Conservation (phyloP, 345 rosid genomes). For the Corchorus olitorius region DNA sequence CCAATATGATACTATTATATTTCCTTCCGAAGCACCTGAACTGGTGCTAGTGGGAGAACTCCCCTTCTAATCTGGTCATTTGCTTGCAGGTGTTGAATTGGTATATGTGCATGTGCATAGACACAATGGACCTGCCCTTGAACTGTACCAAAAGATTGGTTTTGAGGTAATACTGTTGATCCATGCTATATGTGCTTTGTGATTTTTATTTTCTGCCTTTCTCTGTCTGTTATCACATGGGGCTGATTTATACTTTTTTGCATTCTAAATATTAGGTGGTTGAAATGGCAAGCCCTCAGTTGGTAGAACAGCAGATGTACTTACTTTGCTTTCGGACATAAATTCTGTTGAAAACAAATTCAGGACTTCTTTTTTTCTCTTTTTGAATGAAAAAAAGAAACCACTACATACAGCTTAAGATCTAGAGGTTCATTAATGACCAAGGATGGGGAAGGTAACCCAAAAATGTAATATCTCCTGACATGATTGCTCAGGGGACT, state of each 20-base stretch:
- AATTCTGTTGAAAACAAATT: conserved; percentile 9
- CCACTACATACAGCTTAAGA: background rate
- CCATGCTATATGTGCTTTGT: conserved; percentile 8
- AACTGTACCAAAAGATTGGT: conserved; percentile 63
- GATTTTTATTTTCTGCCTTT: conserved; percentile 15
- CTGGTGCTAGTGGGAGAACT: background rate
- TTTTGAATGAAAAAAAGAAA: conserved; percentile 16
- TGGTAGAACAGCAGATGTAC: conserved; percentile 54
- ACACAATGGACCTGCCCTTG: conserved; percentile 62
- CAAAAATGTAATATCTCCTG: background rate
- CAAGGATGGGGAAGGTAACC: background rate
- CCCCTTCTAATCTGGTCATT: conserved; percentile 21
- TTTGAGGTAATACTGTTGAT: conserved; percentile 58
- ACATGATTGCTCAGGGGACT: background rate
- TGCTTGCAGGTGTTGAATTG: conserved; percentile 54
- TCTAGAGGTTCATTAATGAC: background rate
- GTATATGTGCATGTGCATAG: conserved; percentile 78
- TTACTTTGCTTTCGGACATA: conserved; percentile 53
- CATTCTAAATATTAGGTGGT: conserved; percentile 51
- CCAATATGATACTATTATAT: no score
- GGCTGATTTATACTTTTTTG: conserved; percentile 14
- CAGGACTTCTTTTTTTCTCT: conserved; percentile 14
- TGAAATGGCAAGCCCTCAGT: conserved; percentile 48
- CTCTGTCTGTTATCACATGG: background rate
- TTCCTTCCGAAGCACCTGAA: background rate